These are phyloP conservation scores for Paecilomyces variotii DNA, from an alignment of 2,329 filamentous ascomycete genomes.

Conservation along the genomic window DNA sequence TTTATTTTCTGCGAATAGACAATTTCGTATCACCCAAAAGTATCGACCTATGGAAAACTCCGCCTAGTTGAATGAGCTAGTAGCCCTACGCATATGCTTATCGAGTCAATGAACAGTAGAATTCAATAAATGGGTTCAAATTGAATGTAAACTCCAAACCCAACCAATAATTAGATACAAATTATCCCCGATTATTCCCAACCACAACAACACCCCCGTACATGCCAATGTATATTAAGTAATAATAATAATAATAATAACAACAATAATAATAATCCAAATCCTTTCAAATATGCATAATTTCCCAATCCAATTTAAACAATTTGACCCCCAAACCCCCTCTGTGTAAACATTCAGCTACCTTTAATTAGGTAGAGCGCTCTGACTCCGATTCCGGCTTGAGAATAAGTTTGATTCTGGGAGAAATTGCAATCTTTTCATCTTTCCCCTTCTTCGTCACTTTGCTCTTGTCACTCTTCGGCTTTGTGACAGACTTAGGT, in stretches of 20 bases:
- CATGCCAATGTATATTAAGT: not conserved
- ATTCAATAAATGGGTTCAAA: not conserved
- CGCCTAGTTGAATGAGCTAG: too few species aligned
- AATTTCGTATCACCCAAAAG: too few species aligned
- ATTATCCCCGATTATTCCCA: not conserved
- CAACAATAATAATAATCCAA: too few species aligned
- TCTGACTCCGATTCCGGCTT: not conserved
- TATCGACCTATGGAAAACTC: too few species aligned
- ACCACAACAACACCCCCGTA: not conserved
- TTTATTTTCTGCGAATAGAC: not conserved
- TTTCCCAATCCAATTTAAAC: not conserved
- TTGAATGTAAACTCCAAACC: not conserved
- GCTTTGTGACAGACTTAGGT: not conserved
- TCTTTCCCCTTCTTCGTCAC: not conserved
- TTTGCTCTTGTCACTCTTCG: not conserved
- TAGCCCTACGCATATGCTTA: not conserved
- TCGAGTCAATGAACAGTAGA: not conserved
- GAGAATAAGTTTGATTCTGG: not conserved
- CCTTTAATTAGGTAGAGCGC: not conserved
- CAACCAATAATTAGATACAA: not conserved
- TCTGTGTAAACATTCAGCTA: not conserved
- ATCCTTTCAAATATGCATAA: not conserved
- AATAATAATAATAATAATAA: not conserved
- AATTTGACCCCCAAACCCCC: not conserved
- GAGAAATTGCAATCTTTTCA: not conserved